Base-by-base conservation (phyloP, 2,329 filamentous ascomycete species). In the Monilinia fructigena region DNA sequence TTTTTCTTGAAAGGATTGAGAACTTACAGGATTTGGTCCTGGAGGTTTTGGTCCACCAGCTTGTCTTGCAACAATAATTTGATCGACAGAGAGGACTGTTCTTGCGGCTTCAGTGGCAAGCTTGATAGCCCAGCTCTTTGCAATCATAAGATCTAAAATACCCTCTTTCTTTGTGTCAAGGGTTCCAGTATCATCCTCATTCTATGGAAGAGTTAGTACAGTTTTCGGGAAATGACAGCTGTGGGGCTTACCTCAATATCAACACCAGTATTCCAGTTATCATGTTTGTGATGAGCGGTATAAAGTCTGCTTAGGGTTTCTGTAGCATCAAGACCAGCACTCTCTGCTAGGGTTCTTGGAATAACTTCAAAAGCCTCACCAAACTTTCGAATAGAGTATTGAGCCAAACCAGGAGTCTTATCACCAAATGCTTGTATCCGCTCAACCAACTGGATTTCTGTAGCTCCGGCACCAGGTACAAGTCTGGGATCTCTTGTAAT, bases 341-440 rank as follows among this genome's bases (percentile, higher is more conserved):
- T 96, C 81, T 99, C 95, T 61, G 96, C 95, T 66, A 99, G 83
- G 20, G 92, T 96, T 72, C 95, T 89, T 26, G 95, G 94, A 63
- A 99, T 89, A 60, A 99, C 94, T 82, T 99, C 95, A 74, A 99
- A 99, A 11, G 95, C 94, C 81, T 99, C 94, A 63, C 91, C 95
- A 77, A 89, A 99, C 82, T 98, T 98, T 80, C 93, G 91, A 81
- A 99, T 99, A 38, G 94, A 93, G 79, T 99, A 96, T 79, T 99
- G 95, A 65, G 93, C 87, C 63, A 99, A 84, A 55, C 95, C 96
- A 2, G 93, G 89, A 1, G 95, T 98, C 82, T 91, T 94, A 78
- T 98, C 95, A 52, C 90, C 95, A 68, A 93, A 89, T 28, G 91
- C 89, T 75, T 92, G 91, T 83, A 99, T 91, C 76, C 93, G 88